Conservation (phyloP, 2,329 filamentous ascomycete species). For the Tolypocladium nubicola region DNA sequence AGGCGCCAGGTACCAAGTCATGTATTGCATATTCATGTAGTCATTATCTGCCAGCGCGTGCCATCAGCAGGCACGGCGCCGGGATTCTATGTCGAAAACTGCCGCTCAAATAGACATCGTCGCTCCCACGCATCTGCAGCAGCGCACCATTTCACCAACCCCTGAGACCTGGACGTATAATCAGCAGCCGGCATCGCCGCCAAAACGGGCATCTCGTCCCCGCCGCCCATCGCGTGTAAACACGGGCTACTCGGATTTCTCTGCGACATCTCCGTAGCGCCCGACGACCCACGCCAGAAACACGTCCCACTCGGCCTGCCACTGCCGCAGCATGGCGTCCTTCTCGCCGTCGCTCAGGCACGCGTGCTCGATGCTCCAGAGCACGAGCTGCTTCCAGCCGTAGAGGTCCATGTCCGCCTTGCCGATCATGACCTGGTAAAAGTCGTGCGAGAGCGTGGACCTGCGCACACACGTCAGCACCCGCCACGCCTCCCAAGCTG, state of each 20-base stretch:
- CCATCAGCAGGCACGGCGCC: not conserved
- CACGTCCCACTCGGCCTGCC: constrained; percentile 44
- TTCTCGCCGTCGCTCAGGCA: constrained; percentile 37
- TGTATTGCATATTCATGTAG: not conserved
- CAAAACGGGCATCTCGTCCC: not conserved
- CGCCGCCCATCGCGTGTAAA: not conserved
- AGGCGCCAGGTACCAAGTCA: no score
- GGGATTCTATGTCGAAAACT: no score
- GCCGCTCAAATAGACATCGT: no score
- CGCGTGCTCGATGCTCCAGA: constrained; percentile 53
- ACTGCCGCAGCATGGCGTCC: constrained; percentile 26
- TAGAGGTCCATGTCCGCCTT: constrained; percentile 54
- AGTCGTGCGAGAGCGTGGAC: constrained; percentile 63
- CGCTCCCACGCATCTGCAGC: no score
- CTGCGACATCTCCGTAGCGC: constrained; percentile 18
- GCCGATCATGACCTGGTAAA: constrained; percentile 66
- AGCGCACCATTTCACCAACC: no score
- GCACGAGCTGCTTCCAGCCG: constrained; percentile 58
- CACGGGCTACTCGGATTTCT: not conserved
- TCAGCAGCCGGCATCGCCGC: not conserved
- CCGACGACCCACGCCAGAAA: constrained; percentile 45
- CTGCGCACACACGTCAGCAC: constrained; percentile 21
- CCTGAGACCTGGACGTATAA: not conserved
- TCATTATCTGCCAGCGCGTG: not conserved
- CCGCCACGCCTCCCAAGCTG: not conserved